These are phyloP conservation scores for Vaccinium myrtillus DNA, from an alignment of 148 eudicot genomes.

Conservation along the genomic window DNA sequence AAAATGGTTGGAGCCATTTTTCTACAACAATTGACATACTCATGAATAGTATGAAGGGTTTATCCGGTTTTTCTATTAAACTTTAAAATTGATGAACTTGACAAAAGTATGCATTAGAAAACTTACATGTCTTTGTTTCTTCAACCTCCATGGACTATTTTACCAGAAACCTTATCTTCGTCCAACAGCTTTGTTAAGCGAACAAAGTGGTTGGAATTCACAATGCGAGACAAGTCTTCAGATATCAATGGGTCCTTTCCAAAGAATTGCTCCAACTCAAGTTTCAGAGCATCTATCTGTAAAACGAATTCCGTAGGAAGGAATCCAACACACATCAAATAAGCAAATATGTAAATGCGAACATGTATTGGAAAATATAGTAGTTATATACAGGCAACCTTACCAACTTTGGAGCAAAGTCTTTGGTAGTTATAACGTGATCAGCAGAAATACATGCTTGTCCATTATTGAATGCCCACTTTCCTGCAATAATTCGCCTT, in stretches of 20 bases:
- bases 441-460: constrained; percentile 67
- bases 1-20: constrained; percentile 62
- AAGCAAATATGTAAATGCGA: not conserved
- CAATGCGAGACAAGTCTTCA: constrained; percentile 48
- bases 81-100: not conserved
- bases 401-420: constrained; percentile 62
- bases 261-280: constrained; percentile 39
- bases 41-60: not conserved
- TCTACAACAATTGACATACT: constrained; percentile 31
- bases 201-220: constrained; percentile 51
- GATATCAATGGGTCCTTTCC: constrained; percentile 52
- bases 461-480: constrained; percentile 68
- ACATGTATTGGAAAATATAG: no score
- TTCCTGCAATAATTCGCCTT: constrained; percentile 51
- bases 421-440: constrained; percentile 55
- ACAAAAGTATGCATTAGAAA: not conserved
- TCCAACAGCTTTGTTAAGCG: constrained; percentile 51
- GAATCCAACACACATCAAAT: not conserved
- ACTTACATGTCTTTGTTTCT: constrained; percentile 53
- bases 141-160: constrained; percentile 56
- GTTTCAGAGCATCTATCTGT: constrained; percentile 50
- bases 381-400: not conserved
- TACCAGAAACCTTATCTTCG: constrained; percentile 49
- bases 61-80: not conserved
- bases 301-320: constrained; percentile 12